Base-by-base conservation (phyloP, 352 stramenopile genomes). In the Pythium volutum region DNA sequence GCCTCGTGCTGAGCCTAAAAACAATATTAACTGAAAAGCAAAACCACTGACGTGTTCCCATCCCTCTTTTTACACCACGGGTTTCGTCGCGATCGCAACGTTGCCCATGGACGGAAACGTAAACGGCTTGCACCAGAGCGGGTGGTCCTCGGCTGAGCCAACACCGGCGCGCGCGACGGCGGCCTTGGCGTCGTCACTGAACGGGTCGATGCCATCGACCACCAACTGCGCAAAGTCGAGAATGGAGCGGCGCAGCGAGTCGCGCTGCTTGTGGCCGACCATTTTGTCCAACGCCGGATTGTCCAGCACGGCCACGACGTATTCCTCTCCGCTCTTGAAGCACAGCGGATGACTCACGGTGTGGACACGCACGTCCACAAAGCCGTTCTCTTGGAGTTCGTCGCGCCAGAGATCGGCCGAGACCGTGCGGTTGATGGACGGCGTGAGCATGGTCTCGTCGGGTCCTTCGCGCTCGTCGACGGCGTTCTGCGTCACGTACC, bases 301-400 rank as follows among this genome's bases (percentile, higher is more conserved):
- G 48, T 65, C 49, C 25, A 65, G 46, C 46, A 64, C 38, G 26
- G 22, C 46, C 11, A 12, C 34, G 4, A 64, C 57, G 38, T 50
- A 58, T 26, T 56, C 57, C 36, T 64, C 36, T 14, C 57, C 57
- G 38, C 47, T 64, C 38, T 15, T 34, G 20, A 56, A 58, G 38
- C 36, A 52, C 46, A 64, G 42, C n/a, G 36, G 20, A 36, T 64
- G 57, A 26, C 26, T 43, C 34, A 64, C 14, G 15, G 57, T 54
- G 57, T 58, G 34, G 8, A 64, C 39, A 9, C 9, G 8, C 26
- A 64, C 57, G 26, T 64, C 48, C 8, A 22, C 31, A 47, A 64
- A 64, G 7, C 57, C 57, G n/a, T 39, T 46, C 47, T 64, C 57
- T 26, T 56, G 33, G 5, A 64, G 48, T 22, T 64, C 57, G 3